These are phyloP conservation scores for Firmiana major DNA, from an alignment of 345 rosid genomes.

Conservation along the genomic window DNA sequence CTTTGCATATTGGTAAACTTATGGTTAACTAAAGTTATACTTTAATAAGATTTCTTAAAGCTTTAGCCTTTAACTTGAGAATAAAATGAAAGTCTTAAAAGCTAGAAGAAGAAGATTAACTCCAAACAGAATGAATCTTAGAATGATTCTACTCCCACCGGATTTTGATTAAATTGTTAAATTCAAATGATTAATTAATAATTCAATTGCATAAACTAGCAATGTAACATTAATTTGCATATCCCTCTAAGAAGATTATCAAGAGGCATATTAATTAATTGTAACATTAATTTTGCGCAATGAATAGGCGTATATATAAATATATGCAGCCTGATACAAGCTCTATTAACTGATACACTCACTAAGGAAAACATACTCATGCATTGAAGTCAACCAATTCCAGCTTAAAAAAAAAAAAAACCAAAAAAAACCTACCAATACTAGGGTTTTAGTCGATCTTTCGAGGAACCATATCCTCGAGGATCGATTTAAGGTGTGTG, in stretches of 20 bases:
- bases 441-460: constrained; percentile 37
- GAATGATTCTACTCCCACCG: neutral
- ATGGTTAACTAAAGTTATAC: constrained; percentile 6
- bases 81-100: neutral
- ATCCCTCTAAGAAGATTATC: neutral
- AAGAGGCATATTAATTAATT: neutral
- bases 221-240: neutral
- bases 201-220: neutral
- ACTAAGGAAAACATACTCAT: constrained; percentile 20
- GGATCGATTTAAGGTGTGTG: constrained; percentile 2
- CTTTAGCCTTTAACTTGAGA: neutral
- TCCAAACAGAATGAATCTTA: neutral
- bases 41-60: constrained; percentile 11
- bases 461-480: constrained; percentile 2
- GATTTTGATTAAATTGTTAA: neutral
- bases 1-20: constrained; percentile 19
- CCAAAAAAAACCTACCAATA: constrained; percentile 11
- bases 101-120: neutral
- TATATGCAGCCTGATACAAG: constrained; percentile 4
- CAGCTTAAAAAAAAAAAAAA: neutral
- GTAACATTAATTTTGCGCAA: neutral
- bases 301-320: constrained; percentile 7
- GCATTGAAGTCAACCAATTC: constrained; percentile 15
- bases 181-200: neutral
- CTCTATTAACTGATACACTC: constrained; percentile 26